Evolutionary conservation across 2,329 filamentous ascomycete genomes (phyloP), one percentile per base, ranked within the genome.

Genomic region (Raffaelea ambrosiae): DNA sequence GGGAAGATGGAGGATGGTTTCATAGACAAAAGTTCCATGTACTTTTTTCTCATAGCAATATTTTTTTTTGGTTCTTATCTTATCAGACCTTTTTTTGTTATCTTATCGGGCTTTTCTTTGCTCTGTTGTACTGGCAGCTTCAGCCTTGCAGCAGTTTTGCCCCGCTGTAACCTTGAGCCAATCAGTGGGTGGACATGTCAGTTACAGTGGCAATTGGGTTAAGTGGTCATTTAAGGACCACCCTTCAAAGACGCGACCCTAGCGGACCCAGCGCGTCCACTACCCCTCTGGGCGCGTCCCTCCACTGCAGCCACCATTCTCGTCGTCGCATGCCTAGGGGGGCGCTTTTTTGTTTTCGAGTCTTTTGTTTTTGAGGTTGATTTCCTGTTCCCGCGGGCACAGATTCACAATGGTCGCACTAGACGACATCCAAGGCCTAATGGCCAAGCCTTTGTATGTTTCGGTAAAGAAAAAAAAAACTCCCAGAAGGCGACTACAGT

Each of bases 381-480:
- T 44, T 18, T 44, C n/a, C 16, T 4, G 4, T 36, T 35, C 29
- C 4, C n/a, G n/a, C n/a, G 5, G n/a, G 11, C 3, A 18, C 26
- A 7, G 13, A 38, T 33, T 18, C 44, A 46, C 58, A 54, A 75
- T 74, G 71, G 66, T 70, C 35, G 59, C 60, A 9, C 57, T 74
- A 35, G 68, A 73, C 45, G 64, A 69, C n/a, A 58, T 71, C 33
- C 58, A 61, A 16, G 68, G 59, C 50, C 57, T 78, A 47, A 67
- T 78, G 48, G 68, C 68, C 52, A 68, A 67, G 51, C 72, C 74
- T 43, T 67, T 71, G 74, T 77, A 63, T 59, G 71, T 57, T 13
- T 5, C 11, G 4, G 5, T 31, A 3, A 16, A 14, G 13, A 11
- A 23, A 10, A 22, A 20, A 13, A 29, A 13, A 13, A 13, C 7